Percentiles rank a stretch among this genome's conserved stretches.
Evolutionary conservation across 2,329 filamentous ascomycete genomes (phyloP).

Genomic region (Pezizomycotina sp.): DNA sequence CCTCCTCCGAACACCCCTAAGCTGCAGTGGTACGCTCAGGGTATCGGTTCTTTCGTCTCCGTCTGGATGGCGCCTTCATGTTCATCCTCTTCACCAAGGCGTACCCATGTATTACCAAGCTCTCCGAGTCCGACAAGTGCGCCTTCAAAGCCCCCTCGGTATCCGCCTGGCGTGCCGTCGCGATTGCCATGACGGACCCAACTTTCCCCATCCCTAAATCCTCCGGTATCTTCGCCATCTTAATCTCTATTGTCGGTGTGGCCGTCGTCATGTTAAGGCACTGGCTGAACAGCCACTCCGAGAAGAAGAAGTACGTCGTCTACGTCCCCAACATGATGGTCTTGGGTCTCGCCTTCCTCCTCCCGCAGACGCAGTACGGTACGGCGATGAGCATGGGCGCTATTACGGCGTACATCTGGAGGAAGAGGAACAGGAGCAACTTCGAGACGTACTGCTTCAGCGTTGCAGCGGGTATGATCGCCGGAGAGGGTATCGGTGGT

Average conservation of each 20-base stretch:
- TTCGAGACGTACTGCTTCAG: conserved; percentile 46
- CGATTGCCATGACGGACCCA: conserved; percentile 43
- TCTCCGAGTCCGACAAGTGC: conserved; percentile 33
- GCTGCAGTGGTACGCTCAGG: conserved; percentile 51
- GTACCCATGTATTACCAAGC: conserved; percentile 49
- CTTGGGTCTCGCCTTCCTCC: conserved; percentile 42
- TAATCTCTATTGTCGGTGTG: conserved; percentile 38
- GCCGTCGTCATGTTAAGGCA: conserved; percentile 39
- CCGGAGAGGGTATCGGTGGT: conserved; percentile 47
- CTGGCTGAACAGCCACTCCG: conserved; percentile 36
- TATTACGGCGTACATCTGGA: conserved; percentile 38
- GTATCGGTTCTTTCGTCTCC: conserved; percentile 44
- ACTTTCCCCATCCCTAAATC: conserved; percentile 39
- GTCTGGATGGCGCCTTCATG: conserved; percentile 48
- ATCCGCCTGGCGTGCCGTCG: conserved; percentile 48
- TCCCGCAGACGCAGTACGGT: conserved; percentile 41
- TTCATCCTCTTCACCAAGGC: conserved; percentile 52
- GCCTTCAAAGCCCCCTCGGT: conserved; percentile 48
- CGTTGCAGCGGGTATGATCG: conserved; percentile 44
- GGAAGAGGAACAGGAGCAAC: conserved; percentile 35
- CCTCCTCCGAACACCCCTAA: conserved; percentile 46
- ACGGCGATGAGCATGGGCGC: conserved; percentile 44
- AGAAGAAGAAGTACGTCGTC: conserved; percentile 34
- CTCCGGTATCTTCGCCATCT: conserved; percentile 42
- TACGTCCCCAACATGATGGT: conserved; percentile 49